Evolutionary conservation across 2,329 filamentous ascomycete species (phyloP).

Genomic region (Achaetomium macrosporum): DNA sequence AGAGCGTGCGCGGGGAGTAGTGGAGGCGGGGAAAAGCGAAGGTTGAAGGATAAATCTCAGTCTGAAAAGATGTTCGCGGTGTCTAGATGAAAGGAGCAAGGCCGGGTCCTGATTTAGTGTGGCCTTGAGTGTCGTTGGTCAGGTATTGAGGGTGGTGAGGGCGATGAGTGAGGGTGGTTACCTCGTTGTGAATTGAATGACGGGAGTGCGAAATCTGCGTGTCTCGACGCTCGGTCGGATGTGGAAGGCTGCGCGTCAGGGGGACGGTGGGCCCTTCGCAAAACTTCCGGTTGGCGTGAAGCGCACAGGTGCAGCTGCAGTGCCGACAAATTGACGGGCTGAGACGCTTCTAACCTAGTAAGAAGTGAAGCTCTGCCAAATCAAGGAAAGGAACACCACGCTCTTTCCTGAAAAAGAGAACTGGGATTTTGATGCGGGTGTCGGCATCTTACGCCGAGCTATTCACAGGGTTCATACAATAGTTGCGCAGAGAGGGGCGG

Average conservation of each 20-base stretch:
- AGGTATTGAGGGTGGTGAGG: constrained; percentile 1
- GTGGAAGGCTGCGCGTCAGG: constrained; percentile 14
- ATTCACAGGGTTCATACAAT: not conserved
- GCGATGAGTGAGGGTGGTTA: not conserved
- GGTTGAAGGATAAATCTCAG: not conserved
- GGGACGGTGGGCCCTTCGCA: constrained; percentile 17
- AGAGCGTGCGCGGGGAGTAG: not conserved
- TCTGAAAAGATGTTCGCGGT: not conserved
- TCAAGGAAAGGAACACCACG: too few species aligned
- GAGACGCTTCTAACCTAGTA: not conserved
- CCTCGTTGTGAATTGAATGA: not conserved
- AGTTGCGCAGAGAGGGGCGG: not conserved
- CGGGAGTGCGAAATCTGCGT: constrained; percentile 14
- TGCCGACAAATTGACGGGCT: not conserved
- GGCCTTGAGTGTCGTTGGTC: constrained; percentile 8
- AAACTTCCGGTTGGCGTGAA: constrained; percentile 21
- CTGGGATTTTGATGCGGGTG: not conserved
- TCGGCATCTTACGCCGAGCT: not conserved
- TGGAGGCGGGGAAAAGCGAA: not conserved
- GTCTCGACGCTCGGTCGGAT: constrained; percentile 12
- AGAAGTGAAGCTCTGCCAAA: not conserved
- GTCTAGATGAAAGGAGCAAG: constrained; percentile 7
- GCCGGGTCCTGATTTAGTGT: constrained; percentile 7
- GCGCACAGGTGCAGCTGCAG: constrained; percentile 6
- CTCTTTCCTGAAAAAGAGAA: not conserved